Evolutionary conservation across 2,329 filamentous ascomycete genomes (phyloP).

Genomic region (Pseudogymnoascus sp.): DNA sequence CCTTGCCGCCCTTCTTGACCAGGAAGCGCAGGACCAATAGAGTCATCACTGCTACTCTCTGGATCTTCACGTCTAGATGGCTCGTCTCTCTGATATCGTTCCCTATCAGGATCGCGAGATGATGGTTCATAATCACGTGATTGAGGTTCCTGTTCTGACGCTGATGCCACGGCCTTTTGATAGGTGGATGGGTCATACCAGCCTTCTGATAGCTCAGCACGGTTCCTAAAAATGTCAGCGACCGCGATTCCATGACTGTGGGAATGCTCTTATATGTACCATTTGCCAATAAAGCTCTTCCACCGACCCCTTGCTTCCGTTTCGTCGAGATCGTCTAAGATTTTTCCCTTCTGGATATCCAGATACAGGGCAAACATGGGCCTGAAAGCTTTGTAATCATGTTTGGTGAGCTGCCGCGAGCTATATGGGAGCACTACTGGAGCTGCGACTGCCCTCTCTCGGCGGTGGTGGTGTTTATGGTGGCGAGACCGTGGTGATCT

Average conservation of each 20-base stretch:
- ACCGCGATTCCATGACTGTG: neutral
- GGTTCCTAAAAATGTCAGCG: conserved; percentile 61
- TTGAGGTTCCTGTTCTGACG: conserved; percentile 8
- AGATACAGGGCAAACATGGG: conserved; percentile 78
- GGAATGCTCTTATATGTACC: conserved; percentile 45
- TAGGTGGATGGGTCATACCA: conserved; percentile 79
- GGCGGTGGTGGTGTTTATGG: conserved; percentile 32
- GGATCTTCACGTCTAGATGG: conserved; percentile 5
- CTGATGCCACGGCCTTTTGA: conserved; percentile 26
- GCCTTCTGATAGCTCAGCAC: conserved; percentile 73
- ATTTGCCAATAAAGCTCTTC: conserved; percentile 88
- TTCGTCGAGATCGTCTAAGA: conserved; percentile 62
- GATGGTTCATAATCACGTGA: conserved; percentile 11
- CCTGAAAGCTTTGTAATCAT: conserved; percentile 58
- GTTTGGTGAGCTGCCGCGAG: conserved; percentile 59
- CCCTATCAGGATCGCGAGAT: conserved; percentile 6
- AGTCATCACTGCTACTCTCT: conserved; percentile 26
- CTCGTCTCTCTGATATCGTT: conserved; percentile 10
- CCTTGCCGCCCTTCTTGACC: conserved; percentile 24
- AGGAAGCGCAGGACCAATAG: conserved; percentile 42
- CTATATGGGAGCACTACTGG: conserved; percentile 51
- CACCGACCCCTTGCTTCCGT: conserved; percentile 75
- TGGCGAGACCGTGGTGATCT: conserved; percentile 19
- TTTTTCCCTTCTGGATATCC: conserved; percentile 74
- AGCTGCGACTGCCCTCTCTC: conserved; percentile 10